Evolutionary conservation across 257 asterid species (phyloP), one percentile per base, ranked within the genome.

Genomic region (Mentha longifolia): DNA sequence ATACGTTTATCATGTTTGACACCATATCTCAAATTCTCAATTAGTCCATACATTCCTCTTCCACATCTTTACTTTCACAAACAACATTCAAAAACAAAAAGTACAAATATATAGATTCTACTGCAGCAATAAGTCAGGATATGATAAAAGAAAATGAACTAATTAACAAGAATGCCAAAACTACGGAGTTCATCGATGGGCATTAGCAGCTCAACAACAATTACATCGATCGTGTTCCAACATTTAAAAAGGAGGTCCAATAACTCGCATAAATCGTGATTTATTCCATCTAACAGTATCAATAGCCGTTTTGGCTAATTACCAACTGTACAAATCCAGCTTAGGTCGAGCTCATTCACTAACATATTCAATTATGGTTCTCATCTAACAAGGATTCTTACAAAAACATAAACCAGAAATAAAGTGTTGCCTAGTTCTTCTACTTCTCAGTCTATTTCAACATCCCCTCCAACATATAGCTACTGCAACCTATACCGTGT

Each of bases 1-100:
- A 69, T 65, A 7, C 5, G n/a, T 46, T 47, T 22, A 54, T 75
- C 71, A 69, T 25, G 58, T 49, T 65, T 43, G 50, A 22, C n/a
- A 51, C 49, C 74, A 70, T 22, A 69, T 71, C 55, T n/a, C 54
- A 76, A 68, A 59, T 33, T 71, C 55, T n/a, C 54, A 76, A 68
- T 64, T 33, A 9, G 11, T 61, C 52, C 43, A 70, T 16, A 55
- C 16, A 56, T 42, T 43, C 60, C 61, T 25, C 52, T 39, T 76
- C 15, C 63, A 54, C 37, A 68, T 51, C 28, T 52, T 55, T 51
- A n/a, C 51, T 28, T 52, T 46, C 58, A 47, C 37, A 56, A 46
- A 57, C 11, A 30, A 50, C 50, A 56, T 2, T 4, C 12, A 42
- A 42, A 42, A 42, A 9, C 9, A 4, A 22, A 56, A 11, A 22